Evolutionary conservation across 2,329 filamentous ascomycete species (phyloP).

Genomic region (Monosporascus sp.): DNA sequence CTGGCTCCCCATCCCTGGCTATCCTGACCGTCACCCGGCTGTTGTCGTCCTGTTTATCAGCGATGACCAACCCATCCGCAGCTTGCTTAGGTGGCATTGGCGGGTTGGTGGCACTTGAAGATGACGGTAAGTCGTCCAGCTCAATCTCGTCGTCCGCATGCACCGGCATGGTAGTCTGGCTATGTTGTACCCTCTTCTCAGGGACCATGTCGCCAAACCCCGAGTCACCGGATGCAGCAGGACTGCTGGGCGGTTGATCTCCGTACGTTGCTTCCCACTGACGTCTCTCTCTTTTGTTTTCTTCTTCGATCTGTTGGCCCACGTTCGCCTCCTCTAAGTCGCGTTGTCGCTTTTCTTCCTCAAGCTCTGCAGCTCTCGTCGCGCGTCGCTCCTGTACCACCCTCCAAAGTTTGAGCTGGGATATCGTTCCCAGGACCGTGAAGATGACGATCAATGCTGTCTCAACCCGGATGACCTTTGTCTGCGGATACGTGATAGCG

Average conservation of each 20-base stretch:
- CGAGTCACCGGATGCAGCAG: conserved; percentile 40
- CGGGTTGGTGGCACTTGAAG: conserved; percentile 19
- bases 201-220: conserved; percentile 44
- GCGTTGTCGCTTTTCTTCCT: conserved; percentile 39
- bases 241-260: conserved; percentile 34
- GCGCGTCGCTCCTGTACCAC: conserved; percentile 62
- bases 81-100: conserved; percentile 8
- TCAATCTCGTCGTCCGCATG: conserved; percentile 47
- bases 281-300: conserved; percentile 55
- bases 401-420: conserved; percentile 82
- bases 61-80: conserved; percentile 35
- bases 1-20: conserved; percentile 41
- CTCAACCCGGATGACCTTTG: conserved; percentile 80
- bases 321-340: conserved; percentile 61
- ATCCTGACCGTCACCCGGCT: conserved; percentile 50
- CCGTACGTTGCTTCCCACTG: conserved; percentile 79
- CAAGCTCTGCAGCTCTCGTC: conserved; percentile 44
- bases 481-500: conserved; percentile 76
- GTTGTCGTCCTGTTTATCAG: conserved; percentile 32
- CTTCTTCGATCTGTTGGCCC: conserved; percentile 60
- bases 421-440: conserved; percentile 69
- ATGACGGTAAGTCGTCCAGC: conserved; percentile 42
- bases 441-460: conserved; percentile 73
- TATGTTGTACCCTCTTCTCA: conserved; percentile 32
- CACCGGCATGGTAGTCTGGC: conserved; percentile 26